These are phyloP conservation scores for Jasminum sambac DNA, from an alignment of 257 asterid genomes.

Conservation along the genomic window DNA sequence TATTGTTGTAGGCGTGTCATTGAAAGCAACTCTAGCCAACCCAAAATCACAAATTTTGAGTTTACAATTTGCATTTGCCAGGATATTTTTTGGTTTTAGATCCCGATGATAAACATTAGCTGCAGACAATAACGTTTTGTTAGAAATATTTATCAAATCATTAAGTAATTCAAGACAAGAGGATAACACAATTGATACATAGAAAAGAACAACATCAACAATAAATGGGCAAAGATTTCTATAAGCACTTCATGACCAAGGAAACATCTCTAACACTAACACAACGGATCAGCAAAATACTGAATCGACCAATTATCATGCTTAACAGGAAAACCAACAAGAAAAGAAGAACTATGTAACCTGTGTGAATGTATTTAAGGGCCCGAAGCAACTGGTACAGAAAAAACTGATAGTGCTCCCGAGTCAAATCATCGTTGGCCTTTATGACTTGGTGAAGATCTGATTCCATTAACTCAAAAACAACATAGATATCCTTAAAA, in stretches of 20 bases:
- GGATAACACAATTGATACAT: neutral
- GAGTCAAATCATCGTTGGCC: conserved; percentile 94
- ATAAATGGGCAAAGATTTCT: neutral
- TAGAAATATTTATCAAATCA: conserved; percentile 23
- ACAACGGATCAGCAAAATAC: neutral
- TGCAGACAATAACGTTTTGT: conserved; percentile 40
- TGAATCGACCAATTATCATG: neutral
- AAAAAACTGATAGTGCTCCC: conserved; percentile 83
- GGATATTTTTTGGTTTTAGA: conserved; percentile 80
- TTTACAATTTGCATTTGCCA: conserved; percentile 96
- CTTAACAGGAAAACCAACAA: conserved; percentile 6
- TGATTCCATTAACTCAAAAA: conserved; percentile 93
- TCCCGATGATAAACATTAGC: conserved; percentile 96
- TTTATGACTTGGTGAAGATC: conserved; percentile 96
- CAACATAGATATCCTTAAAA: conserved; percentile 84
- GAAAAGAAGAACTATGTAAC: conserved; percentile 31
- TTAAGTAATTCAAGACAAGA: conserved; percentile 1
- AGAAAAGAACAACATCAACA: neutral
- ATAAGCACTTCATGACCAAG: conserved; percentile 2
- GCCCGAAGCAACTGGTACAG: conserved; percentile 91
- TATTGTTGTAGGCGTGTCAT: conserved; percentile 80
- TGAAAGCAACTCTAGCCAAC: conserved; percentile 93
- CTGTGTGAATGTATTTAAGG: conserved; percentile 85
- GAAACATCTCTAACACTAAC: neutral
- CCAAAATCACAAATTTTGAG: conserved; percentile 96